A percentile compares a stretch with the other conserved stretches of the same genome.
phyloP scores from a whole-genome alignment of 495 filamentous ascomycete genomes.

The Lepidopterella palustris region DNA sequence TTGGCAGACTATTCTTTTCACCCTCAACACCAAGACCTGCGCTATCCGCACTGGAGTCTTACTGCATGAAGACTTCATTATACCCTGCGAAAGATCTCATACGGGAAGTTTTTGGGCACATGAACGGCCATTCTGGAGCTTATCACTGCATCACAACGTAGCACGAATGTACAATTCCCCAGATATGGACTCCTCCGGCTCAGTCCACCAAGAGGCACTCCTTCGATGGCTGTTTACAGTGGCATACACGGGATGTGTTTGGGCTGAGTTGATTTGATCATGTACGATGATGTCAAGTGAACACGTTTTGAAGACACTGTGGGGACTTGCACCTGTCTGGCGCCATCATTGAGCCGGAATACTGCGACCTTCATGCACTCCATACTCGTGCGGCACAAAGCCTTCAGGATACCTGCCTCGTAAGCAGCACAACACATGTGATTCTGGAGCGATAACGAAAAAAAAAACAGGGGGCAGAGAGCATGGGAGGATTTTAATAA shows the following conservation, averaged over 20 bases:
- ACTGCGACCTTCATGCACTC: slow-evolving; percentile 7
- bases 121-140: neutral
- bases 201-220: neutral
- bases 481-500: neutral
- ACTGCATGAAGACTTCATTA: neutral
- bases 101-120: neutral
- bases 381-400: neutral
- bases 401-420: neutral
- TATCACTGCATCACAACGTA: neutral
- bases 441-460: neutral
- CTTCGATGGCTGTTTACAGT: neutral
- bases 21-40: neutral
- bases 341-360: slow-evolving; percentile 7
- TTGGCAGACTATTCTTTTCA: neutral
- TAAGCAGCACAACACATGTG: neutral
- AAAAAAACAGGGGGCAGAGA: neutral
- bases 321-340: slow-evolving; percentile 6
- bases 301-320: slow-evolving; percentile 2
- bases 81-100: neutral
- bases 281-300: slow-evolving; percentile 20
- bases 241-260: neutral
- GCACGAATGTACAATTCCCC: neutral
- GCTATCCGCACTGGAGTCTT: neutral
- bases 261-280: slow-evolving; percentile 4
- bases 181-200: neutral